Conservation (phyloP, 2,329 filamentous ascomycete species). For the Colletotrichum cuscutae region DNA sequence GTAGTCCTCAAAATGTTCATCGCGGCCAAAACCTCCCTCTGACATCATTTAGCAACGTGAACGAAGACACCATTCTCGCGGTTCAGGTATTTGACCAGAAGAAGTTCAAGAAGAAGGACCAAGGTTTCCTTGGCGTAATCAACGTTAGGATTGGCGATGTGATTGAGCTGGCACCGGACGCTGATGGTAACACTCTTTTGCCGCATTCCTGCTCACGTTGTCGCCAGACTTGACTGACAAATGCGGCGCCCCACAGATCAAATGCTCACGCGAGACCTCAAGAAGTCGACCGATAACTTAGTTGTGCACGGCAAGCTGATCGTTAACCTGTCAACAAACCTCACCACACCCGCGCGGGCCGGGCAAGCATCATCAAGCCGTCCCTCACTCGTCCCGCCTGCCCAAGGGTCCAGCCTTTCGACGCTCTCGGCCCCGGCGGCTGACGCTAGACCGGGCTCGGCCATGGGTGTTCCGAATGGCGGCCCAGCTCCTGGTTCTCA, state of each 20-base stretch:
- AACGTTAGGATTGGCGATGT: constrained; percentile 96
- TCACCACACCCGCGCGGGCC: constrained; percentile 74
- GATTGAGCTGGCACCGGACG: constrained; percentile 87
- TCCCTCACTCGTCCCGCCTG: constrained; percentile 55
- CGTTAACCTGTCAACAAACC: constrained; percentile 93
- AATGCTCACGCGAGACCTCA: constrained; percentile 97
- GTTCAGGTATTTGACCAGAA: constrained; percentile 99
- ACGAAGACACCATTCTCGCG: constrained; percentile 94
- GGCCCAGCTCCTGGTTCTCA: constrained; percentile 51
- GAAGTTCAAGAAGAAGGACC: constrained; percentile 99
- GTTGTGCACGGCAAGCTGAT: constrained; percentile 98
- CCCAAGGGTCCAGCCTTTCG: constrained; percentile 54
- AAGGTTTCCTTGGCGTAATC: constrained; percentile 97
- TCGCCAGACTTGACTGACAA: constrained; percentile 41
- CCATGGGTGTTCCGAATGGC: constrained; percentile 62
- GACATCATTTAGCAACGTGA: constrained; percentile 74
- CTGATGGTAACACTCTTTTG: constrained; percentile 77
- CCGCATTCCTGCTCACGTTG: background rate
- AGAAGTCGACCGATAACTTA: constrained; percentile 97
- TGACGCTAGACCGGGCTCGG: constrained; percentile 63
- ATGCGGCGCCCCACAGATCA: constrained; percentile 74
- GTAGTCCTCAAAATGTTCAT: constrained; percentile 37
- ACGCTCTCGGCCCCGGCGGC: constrained; percentile 53
- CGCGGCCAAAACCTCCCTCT: background rate
- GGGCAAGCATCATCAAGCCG: constrained; percentile 55